These are phyloP conservation scores for Aspergillus vadensis DNA, from an alignment of 2,329 filamentous ascomycete genomes.

Conservation along the genomic window DNA sequence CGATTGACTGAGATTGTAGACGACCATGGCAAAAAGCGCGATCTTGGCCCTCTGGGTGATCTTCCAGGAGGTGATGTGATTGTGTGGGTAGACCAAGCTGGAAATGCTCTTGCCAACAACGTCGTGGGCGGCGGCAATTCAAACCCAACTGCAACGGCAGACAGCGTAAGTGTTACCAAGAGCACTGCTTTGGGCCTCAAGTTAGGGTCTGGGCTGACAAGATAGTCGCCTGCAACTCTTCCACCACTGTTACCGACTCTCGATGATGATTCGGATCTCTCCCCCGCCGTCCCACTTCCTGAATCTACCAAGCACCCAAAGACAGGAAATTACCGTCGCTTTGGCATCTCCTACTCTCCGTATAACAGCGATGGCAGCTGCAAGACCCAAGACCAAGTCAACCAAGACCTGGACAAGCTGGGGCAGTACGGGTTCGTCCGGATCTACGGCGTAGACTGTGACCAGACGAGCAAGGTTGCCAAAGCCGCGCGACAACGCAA, in stretches of 20 bases:
- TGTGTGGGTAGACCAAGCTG: slow-evolving; percentile 63
- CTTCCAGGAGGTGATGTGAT: slow-evolving; percentile 45
- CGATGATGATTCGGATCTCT: neutral
- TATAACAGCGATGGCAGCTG: slow-evolving; percentile 62
- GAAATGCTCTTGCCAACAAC: slow-evolving; percentile 49
- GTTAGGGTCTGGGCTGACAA: neutral
- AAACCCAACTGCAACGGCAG: slow-evolving; percentile 5
- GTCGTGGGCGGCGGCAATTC: slow-evolving; percentile 39
- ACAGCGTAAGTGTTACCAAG: slow-evolving; percentile 16
- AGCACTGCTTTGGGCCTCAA: neutral
- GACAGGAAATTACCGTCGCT: slow-evolving; percentile 17
- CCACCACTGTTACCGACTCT: neutral
- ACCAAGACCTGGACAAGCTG: slow-evolving; percentile 62
- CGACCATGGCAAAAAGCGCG: slow-evolving; percentile 30
- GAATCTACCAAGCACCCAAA: slow-evolving; percentile 2
- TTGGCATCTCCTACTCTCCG: slow-evolving; percentile 61
- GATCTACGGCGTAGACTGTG: slow-evolving; percentile 78
- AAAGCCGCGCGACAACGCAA: slow-evolving; percentile 64
- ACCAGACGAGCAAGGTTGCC: slow-evolving; percentile 67
- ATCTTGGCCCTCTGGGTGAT: slow-evolving; percentile 37
- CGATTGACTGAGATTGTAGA: slow-evolving; percentile 13
- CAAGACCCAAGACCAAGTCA: slow-evolving; percentile 66
- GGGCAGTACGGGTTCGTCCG: slow-evolving; percentile 67
- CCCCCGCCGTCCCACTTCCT: slow-evolving; percentile 10
- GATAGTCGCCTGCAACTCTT: slow-evolving; percentile 1